Conservation (phyloP, 2,329 filamentous ascomycete genomes). For the Thielaviopsis cerberus region DNA sequence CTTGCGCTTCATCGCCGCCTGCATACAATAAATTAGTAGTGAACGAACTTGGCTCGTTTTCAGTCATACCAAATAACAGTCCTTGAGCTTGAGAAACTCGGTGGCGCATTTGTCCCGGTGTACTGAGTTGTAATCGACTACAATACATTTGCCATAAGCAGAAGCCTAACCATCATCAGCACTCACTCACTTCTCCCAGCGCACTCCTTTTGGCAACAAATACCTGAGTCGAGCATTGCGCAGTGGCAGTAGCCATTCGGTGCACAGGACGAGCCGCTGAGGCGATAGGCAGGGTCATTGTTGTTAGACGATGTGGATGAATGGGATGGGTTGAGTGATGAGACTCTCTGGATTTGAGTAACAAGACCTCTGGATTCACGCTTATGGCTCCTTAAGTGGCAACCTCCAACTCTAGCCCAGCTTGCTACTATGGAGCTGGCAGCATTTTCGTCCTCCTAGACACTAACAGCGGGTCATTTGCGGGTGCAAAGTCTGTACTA, state of each 20-base stretch:
- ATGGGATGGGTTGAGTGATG: neutral
- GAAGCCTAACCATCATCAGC: slow-evolving; percentile 39
- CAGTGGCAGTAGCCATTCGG: slow-evolving; percentile 34
- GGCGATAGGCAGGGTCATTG: neutral
- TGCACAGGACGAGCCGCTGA: slow-evolving; percentile 28
- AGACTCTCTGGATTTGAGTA: no score
- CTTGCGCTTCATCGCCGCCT: slow-evolving; percentile 1
- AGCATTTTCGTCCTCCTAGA: neutral
- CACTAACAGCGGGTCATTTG: neutral
- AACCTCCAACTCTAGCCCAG: neutral
- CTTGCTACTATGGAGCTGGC: neutral
- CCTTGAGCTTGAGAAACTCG: slow-evolving; percentile 70
- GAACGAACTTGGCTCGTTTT: neutral
- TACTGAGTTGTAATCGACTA: slow-evolving; percentile 74
- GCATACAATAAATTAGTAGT: neutral
- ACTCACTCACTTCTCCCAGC: neutral
- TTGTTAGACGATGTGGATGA: neutral
- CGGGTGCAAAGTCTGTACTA: neutral
- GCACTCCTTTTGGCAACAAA: slow-evolving; percentile 7
- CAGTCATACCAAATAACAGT: slow-evolving; percentile 57
- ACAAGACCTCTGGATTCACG: no score
- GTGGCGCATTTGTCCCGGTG: slow-evolving; percentile 77
- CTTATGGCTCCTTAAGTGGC: no score
- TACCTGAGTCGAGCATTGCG: slow-evolving; percentile 38
- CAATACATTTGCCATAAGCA: slow-evolving; percentile 77